Conservation (phyloP, 495 filamentous ascomycete species). For the Pyrenula massariospora region DNA sequence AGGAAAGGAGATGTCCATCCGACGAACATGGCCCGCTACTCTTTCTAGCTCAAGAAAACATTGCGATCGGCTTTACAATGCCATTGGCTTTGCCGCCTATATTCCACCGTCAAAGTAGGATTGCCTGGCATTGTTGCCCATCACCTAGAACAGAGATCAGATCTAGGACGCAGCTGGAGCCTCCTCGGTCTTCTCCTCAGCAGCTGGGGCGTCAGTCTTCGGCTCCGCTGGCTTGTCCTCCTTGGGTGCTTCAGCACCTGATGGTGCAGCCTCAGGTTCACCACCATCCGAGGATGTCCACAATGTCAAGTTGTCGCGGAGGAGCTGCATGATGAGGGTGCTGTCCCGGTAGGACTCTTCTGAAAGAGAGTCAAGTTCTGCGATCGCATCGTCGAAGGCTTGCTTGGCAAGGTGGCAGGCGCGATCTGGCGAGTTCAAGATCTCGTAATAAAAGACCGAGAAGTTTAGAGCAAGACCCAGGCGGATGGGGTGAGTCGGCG, state of each 20-base stretch:
- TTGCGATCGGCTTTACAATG: background rate
- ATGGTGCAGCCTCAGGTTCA: conserved; percentile 53
- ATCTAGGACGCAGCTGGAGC: conserved; percentile 28
- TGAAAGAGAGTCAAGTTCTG: conserved; percentile 94
- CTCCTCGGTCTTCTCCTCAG: conserved; percentile 31
- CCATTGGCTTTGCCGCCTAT: background rate
- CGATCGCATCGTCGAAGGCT: conserved; percentile 98
- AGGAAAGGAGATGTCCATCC: background rate
- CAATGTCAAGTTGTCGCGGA: conserved; percentile 97
- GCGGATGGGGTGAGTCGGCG: conserved; percentile 97
- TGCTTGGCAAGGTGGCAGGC: conserved; percentile 99
- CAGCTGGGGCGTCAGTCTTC: conserved; percentile 35
- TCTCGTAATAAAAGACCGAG: conserved; percentile 99
- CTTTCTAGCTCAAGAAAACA: background rate
- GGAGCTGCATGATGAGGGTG: conserved; percentile 99
- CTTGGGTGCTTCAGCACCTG: conserved; percentile 31
- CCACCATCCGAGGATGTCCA: conserved; percentile 95
- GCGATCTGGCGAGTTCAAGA: conserved; percentile 96
- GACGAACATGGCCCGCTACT: background rate
- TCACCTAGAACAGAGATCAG: background rate
- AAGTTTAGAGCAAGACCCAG: conserved; percentile 98
- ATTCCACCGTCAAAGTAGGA: background rate
- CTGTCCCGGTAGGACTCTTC: conserved; percentile 99
- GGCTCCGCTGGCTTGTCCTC: conserved; percentile 55
- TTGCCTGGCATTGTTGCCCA: background rate